A percentile compares a stretch with the other conserved stretches of the same genome.
Conservation (phyloP, 306 rosid genomes). For the Lathyrus oleraceus region DNA sequence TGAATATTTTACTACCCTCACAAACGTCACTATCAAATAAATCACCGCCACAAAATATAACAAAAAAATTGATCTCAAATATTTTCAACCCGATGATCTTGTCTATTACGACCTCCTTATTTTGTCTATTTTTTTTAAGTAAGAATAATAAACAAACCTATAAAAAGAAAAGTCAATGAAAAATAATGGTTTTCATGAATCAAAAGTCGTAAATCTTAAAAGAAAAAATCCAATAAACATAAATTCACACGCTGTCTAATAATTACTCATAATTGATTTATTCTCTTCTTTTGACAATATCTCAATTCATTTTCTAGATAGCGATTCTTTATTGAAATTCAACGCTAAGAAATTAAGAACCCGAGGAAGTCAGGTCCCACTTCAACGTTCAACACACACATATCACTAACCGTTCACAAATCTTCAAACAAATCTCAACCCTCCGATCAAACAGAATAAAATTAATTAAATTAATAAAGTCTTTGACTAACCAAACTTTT, state of each 20-base stretch:
- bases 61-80: no score
- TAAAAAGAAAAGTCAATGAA: no score
- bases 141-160: no score
- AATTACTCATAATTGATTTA: background rate
- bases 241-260: background rate
- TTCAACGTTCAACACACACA: background rate
- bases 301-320: background rate
- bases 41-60: no score
- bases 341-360: background rate
- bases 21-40: no score
- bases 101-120: no score
- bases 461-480: background rate
- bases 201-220: background rate
- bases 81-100: no score
- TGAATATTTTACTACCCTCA: no score
- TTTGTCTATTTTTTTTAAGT: no score
- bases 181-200: no score
- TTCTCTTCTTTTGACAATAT: background rate
- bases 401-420: background rate
- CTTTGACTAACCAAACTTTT: background rate
- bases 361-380: background rate
- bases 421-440: background rate
- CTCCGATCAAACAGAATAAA: background rate
- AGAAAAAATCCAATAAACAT: background rate
- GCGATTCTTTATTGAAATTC: background rate